Conservation (phyloP, 148 eudicot species). For the Chenopodium berlandieri region DNA sequence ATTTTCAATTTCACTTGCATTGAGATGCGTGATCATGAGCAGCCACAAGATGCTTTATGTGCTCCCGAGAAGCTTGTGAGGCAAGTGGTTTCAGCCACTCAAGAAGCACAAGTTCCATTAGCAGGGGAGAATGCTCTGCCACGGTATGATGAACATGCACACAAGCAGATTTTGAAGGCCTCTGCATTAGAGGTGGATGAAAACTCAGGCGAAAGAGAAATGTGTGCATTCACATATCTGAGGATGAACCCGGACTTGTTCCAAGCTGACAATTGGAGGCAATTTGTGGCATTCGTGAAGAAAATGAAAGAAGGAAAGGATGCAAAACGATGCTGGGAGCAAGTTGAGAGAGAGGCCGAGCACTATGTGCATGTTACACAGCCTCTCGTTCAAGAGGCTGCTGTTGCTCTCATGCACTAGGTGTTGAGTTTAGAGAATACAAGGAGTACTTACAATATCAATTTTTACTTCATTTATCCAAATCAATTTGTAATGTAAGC, state of each 20-base stretch:
- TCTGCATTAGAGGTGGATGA: conserved; percentile 47
- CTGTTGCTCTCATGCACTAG: conserved; percentile 76
- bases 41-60: conserved; percentile 88
- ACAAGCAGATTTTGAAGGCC: conserved; percentile 68
- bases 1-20: conserved; percentile 93
- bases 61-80: conserved; percentile 86
- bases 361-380: conserved; percentile 75
- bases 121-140: conserved; percentile 96
- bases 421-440: too few species aligned
- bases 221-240: conserved; percentile 92
- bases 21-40: conserved; percentile 96
- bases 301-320: conserved; percentile 90
- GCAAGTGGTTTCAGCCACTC: conserved; percentile 76
- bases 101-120: conserved; percentile 58
- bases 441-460: background rate
- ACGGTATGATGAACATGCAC: conserved; percentile 74
- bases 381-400: conserved; percentile 87
- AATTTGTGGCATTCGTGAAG: conserved; percentile 82
- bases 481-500: background rate
- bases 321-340: conserved; percentile 54
- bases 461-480: background rate
- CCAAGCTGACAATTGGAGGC: conserved; percentile 85
- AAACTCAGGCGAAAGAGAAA: conserved; percentile 40
- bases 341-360: conserved; percentile 87
- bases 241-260: conserved; percentile 86